A percentile compares a stretch with the other conserved stretches of the same genome.
These are phyloP conservation scores for Neospora caninum DNA, from an alignment of 169 alveolate genomes.

Conservation along the genomic window DNA sequence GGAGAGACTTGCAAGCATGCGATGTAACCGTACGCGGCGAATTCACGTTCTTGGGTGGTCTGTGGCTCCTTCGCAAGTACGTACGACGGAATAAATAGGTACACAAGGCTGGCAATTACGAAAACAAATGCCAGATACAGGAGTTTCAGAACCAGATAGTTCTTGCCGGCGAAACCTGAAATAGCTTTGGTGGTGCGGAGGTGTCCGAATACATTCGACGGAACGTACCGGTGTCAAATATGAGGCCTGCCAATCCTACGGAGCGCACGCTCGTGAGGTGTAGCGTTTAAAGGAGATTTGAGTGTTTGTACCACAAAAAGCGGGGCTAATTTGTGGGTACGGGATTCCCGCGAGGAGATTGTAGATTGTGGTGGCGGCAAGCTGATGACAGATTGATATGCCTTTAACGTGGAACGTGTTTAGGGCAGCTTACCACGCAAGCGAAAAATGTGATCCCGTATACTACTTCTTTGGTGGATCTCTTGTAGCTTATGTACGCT, in stretches of 20 bases:
- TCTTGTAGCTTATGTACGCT: slow-evolving; percentile 15
- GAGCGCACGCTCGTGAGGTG: neutral
- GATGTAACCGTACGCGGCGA: slow-evolving; percentile 19
- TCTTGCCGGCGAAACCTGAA: slow-evolving; percentile 45
- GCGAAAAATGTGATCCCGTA: slow-evolving; percentile 3
- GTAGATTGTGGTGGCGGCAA: slow-evolving; percentile 3
- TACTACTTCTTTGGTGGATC: slow-evolving; percentile 12
- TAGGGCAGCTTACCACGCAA: neutral
- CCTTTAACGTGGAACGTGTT: neutral
- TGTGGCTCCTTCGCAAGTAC: slow-evolving; percentile 38
- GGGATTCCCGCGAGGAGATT: slow-evolving; percentile 42
- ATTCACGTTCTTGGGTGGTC: slow-evolving; percentile 32
- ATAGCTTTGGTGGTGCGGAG: neutral
- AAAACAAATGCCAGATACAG: slow-evolving; percentile 13
- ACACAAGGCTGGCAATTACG: slow-evolving; percentile 2
- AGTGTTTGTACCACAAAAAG: slow-evolving; percentile 40
- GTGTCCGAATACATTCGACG: neutral
- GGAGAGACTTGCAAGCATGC: neutral
- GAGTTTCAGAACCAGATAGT: slow-evolving; percentile 26
- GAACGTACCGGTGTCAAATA: slow-evolving; percentile 43
- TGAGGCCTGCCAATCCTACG: slow-evolving; percentile 52
- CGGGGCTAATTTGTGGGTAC: slow-evolving; percentile 37
- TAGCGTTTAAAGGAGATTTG: too few relatives aligned
- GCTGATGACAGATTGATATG: slow-evolving; percentile 6
- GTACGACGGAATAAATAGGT: slow-evolving; percentile 44